Base-by-base conservation (phyloP, 139 green algal genomes). In the Penium margaritaceum region DNA sequence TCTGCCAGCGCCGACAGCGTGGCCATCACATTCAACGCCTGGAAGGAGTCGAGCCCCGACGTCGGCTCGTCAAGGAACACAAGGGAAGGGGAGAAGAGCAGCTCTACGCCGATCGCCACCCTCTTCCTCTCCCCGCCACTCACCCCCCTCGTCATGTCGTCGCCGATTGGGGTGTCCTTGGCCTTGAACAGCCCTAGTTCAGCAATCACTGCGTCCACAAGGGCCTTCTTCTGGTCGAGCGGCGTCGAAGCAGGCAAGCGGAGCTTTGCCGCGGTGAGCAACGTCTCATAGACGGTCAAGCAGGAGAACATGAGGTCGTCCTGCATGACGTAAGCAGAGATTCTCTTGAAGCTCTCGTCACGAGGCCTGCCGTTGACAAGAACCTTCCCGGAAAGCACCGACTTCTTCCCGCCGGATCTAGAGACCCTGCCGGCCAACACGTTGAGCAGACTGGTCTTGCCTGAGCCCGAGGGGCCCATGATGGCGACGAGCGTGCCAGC, bases 391-490 rank as follows among this genome's bases (percentile, higher is more conserved):
- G 62, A 19, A 5, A 82, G 44, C n/a, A n/a, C n/a, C 0, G 19
- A 66, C 0, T n/a, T 58, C n/a, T n/a, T n/a, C 27, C 57, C 69
- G 21, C 74, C 51, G 1, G 33, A 30, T 0, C 15, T 1, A 21
- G 58, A 43, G 1, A 86, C 75, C 3, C 81, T 51, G 0, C 81
- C 81, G 24, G 80, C 74, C 0, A 86, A 63, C 19, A 81, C 57
- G 68, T 86, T 86, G 9, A 86, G 74, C 81, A 86, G 46, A 29
- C 64, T 81, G 1, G 81, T 86, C 35, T 86, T 86, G 0, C 81
- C 81, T 7, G 35, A 81, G 14, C 77, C 77, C n/a, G n/a, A n/a
- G n/a, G n/a, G n/a, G n/a, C n/a, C n/a, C n/a, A n/a, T n/a, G n/a
- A n/a, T n/a, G n/a, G n/a, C n/a, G n/a, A n/a, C n/a, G n/a, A n/a